Evolutionary conservation across 805 yeast genomes (phyloP).

Genomic region (Candida insectalens): DNA sequence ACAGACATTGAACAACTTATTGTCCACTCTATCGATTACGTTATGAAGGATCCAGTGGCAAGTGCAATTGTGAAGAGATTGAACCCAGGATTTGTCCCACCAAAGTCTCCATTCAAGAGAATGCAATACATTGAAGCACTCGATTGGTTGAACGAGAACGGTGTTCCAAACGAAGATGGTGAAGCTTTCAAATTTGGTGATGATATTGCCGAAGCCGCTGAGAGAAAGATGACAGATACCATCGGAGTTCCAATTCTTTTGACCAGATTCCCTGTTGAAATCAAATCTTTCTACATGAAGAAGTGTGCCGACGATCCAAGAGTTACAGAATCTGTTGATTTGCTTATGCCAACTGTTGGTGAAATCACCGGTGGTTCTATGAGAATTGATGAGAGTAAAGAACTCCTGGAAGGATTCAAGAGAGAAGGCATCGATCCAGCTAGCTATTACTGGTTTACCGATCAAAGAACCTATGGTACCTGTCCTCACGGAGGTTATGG

Average conservation of each 20-base stretch:
- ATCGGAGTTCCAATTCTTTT: constrained; percentile 88
- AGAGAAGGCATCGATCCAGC: constrained; percentile 81
- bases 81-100: constrained; percentile 85
- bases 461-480: constrained; percentile 93
- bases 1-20: constrained; percentile 76
- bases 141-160: constrained; percentile 94
- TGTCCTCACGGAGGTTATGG: constrained; percentile 99
- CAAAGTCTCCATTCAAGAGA: constrained; percentile 81
- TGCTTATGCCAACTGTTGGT: constrained; percentile 98
- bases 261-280: constrained; percentile 91
- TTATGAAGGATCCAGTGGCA: constrained; percentile 82
- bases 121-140: constrained; percentile 86
- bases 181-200: constrained; percentile 92
- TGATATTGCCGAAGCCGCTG: constrained; percentile 99
- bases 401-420: constrained; percentile 80
- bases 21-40: constrained; percentile 58
- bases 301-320: constrained; percentile 82
- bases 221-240: constrained; percentile 95
- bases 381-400: constrained; percentile 83
- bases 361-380: constrained; percentile 98
- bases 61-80: constrained; percentile 85
- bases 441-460: constrained; percentile 93
- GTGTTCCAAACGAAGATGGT: constrained; percentile 90
- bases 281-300: constrained; percentile 97
- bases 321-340: constrained; percentile 97